Evolutionary conservation across 2,329 filamentous ascomycete species (phyloP).

Genomic region (Cercospora janseana): DNA sequence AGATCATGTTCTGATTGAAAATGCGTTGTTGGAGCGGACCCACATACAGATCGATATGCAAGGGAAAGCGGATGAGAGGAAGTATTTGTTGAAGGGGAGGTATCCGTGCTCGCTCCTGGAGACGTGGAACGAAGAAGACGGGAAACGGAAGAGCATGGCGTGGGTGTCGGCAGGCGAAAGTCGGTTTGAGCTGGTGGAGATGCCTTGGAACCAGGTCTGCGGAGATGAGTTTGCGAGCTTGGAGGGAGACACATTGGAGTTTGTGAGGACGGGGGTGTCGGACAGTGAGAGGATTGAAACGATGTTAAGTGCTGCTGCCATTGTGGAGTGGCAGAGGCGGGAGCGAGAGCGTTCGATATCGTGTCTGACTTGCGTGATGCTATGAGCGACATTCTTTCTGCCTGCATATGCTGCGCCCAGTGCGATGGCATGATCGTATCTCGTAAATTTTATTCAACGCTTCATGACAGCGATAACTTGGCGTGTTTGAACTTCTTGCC

Average conservation of each 20-base stretch:
- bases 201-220: neutral
- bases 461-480: conserved; percentile 40
- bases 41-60: too few relatives aligned
- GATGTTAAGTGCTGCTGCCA: neutral
- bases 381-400: neutral
- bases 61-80: too few relatives aligned
- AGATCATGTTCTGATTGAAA: too few relatives aligned
- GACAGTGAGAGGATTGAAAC: neutral
- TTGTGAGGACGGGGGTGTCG: neutral
- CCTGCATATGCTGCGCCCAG: too few relatives aligned
- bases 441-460: too few relatives aligned
- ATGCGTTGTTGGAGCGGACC: too few relatives aligned
- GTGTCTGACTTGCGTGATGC: neutral
- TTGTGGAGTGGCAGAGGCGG: neutral
- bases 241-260: neutral
- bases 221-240: neutral
- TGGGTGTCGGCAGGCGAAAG: too few relatives aligned
- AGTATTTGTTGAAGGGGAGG: too few relatives aligned
- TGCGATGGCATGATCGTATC: too few relatives aligned
- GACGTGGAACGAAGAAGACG: too few relatives aligned
- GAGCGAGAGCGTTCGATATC: neutral
- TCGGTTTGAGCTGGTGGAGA: neutral
- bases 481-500: conserved; percentile 59
- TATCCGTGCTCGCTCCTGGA: too few relatives aligned
- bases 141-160: too few relatives aligned